A percentile compares a stretch with the other conserved stretches of the same genome.
These are phyloP conservation scores for Penicillium sp. DNA, from an alignment of 2,329 filamentous ascomycete genomes.

Conservation along the genomic window DNA sequence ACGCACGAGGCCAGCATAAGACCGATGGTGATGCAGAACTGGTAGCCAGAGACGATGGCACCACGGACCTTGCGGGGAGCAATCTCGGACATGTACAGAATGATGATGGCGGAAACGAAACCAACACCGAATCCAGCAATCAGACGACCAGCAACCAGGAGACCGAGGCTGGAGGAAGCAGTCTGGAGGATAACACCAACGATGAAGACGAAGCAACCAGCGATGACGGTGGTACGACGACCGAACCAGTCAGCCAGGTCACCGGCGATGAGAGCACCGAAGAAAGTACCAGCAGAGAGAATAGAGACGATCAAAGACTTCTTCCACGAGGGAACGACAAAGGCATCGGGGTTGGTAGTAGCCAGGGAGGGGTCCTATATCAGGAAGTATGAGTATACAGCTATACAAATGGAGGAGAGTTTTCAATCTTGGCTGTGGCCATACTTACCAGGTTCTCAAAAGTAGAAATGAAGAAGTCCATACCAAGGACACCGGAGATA, in stretches of 20 bases:
- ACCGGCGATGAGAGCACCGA: slow-evolving; percentile 75
- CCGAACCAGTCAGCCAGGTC: slow-evolving; percentile 75
- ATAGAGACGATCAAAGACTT: slow-evolving; percentile 73
- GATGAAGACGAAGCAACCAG: slow-evolving; percentile 70
- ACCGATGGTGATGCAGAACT: slow-evolving; percentile 81
- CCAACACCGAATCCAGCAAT: slow-evolving; percentile 77
- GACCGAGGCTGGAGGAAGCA: slow-evolving; percentile 55
- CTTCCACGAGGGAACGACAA: slow-evolving; percentile 50
- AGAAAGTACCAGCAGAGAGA: slow-evolving; percentile 76
- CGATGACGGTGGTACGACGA: slow-evolving; percentile 65
- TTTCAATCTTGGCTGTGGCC: not conserved
- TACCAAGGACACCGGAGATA: slow-evolving; percentile 56
- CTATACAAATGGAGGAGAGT: not conserved
- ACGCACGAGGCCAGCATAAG: slow-evolving; percentile 74
- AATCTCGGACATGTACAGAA: slow-evolving; percentile 87
- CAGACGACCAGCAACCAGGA: slow-evolving; percentile 72
- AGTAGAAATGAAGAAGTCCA: slow-evolving; percentile 51
- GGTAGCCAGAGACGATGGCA: slow-evolving; percentile 78
- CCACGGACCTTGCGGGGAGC: slow-evolving; percentile 72
- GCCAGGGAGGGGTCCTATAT: slow-evolving; percentile 3
- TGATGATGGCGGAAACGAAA: slow-evolving; percentile 77
- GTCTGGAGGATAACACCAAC: slow-evolving; percentile 70
- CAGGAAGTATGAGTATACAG: not conserved
- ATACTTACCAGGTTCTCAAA: slow-evolving; percentile 39
- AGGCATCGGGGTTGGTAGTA: slow-evolving; percentile 38